Conservation (phyloP, 2,329 filamentous ascomycete genomes). For the Myrmaecium sp. region DNA sequence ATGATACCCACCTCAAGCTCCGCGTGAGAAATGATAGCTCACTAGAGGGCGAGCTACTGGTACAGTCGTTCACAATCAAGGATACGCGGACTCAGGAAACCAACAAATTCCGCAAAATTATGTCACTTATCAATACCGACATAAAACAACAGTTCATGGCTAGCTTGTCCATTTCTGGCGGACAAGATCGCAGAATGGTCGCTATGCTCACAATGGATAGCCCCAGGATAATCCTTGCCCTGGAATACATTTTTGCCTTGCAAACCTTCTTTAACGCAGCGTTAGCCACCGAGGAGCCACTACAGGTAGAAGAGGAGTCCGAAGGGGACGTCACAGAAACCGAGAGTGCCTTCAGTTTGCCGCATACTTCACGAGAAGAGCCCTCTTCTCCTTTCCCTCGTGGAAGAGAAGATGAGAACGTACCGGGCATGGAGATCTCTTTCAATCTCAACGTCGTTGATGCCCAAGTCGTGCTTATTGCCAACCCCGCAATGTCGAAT, state of each 20-base stretch:
- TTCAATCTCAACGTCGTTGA: slow-evolving; percentile 91
- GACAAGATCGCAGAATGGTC: slow-evolving; percentile 64
- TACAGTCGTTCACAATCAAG: slow-evolving; percentile 85
- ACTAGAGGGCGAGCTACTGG: slow-evolving; percentile 79
- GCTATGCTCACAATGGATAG: slow-evolving; percentile 90
- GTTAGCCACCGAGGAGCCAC: slow-evolving; percentile 33
- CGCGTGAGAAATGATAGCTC: slow-evolving; percentile 86
- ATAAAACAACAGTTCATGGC: slow-evolving; percentile 96
- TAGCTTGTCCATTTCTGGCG: slow-evolving; percentile 80
- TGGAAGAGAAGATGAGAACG: no score
- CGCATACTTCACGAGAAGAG: slow-evolving; percentile 9
- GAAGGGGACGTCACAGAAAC: slow-evolving; percentile 30
- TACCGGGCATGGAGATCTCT: slow-evolving; percentile 57
- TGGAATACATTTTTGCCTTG: slow-evolving; percentile 88
- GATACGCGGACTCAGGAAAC: slow-evolving; percentile 79
- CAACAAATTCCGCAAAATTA: slow-evolving; percentile 95
- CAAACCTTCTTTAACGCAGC: slow-evolving; percentile 67
- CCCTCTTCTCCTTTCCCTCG: no score
- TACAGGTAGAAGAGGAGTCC: slow-evolving; percentile 45
- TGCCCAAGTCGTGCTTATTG: slow-evolving; percentile 89
- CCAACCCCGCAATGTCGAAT: slow-evolving; percentile 74
- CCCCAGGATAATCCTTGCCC: slow-evolving; percentile 79
- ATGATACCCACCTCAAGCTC: slow-evolving; percentile 81
- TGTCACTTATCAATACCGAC: slow-evolving; percentile 89
- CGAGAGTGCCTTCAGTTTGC: slow-evolving; percentile 15